Base-by-base conservation (phyloP, 306 rosid genomes). In the Mucuna pruriens region DNA sequence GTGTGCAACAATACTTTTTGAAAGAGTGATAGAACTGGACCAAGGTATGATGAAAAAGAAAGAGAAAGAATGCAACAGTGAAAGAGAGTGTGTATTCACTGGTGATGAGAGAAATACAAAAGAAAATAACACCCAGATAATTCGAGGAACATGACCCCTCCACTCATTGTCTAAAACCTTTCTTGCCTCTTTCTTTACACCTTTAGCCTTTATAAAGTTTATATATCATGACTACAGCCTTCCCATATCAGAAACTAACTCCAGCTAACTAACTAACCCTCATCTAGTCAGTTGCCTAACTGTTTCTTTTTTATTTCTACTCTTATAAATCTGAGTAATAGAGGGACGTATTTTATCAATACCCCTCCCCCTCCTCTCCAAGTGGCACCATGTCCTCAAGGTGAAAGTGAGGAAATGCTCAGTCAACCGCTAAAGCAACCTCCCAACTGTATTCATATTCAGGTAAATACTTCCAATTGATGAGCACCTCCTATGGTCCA, bases 1-100 rank as follows among this genome's bases (percentile, higher is more conserved):
- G 36, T 55, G 55, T 31, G 36, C 49, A 58, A 44, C 49, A 19
- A 45, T 71, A 83, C 65, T 48, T 46, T 73, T 61, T 1, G 42
- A 52, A 52, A 19, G 10, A 19, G 60, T 22, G 26, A 22, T 9
- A 55, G 33, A 22, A 55, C 15, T 4, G 15, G 16, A 22, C 16
- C 26, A 55, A 15, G 16, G 62, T 9, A 54, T 20, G 62, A 54
- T 20, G 12, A 54, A 9, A 54, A 54, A 51, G 25, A 51, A 52
- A 54, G 31, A 20, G 62, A 54, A 29, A 29, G 12, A 51, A 51
- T 51, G 58, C 7, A 51, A 17, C 25, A 17, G 12, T n/a, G n/a
- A n/a, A n/a, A 55, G 9, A 22, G 5, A 55, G 16, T 9, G 25
- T 52, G 25, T 19, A 22, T 55, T 22, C 2, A 22, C 33, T 1